phyloP scores from a whole-genome alignment of 345 rosid species.

The Lepidium africanum region DNA sequence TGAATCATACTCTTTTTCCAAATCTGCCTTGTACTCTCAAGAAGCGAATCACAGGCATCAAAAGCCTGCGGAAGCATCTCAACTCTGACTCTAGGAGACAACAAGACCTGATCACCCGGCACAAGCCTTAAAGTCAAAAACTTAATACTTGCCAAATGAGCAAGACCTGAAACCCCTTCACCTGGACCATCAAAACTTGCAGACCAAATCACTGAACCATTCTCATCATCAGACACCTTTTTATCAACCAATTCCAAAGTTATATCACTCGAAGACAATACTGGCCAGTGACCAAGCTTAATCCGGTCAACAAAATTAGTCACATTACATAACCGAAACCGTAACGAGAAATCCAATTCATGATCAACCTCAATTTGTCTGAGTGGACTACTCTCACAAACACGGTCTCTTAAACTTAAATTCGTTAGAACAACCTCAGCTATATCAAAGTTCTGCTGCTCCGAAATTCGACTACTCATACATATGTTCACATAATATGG shows the following conservation, averaged over 20 bases:
- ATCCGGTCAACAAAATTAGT: slow-evolving; percentile 50
- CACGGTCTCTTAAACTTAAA: slow-evolving; percentile 38
- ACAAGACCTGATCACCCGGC: slow-evolving; percentile 32
- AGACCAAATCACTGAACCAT: slow-evolving; percentile 41
- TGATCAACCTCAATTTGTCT: slow-evolving; percentile 33
- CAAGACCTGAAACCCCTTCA: slow-evolving; percentile 75
- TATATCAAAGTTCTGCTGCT: slow-evolving; percentile 62
- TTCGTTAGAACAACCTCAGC: slow-evolving; percentile 67
- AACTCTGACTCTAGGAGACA: slow-evolving; percentile 65
- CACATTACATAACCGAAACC: slow-evolving; percentile 55
- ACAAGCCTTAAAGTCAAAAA: slow-evolving; percentile 63
- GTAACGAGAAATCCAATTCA: slow-evolving; percentile 41
- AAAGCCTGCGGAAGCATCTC: slow-evolving; percentile 65
- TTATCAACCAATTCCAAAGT: slow-evolving; percentile 53
- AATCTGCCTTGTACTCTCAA: slow-evolving; percentile 54
- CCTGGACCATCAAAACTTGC: slow-evolving; percentile 81
- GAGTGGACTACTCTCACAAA: slow-evolving; percentile 21
- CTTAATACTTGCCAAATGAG: slow-evolving; percentile 62
- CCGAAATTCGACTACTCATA: slow-evolving; percentile 33
- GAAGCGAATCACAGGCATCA: slow-evolving; percentile 66
- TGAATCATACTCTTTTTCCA: slow-evolving; percentile 93
- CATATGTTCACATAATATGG: slow-evolving; percentile 56
- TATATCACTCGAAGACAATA: slow-evolving; percentile 49
- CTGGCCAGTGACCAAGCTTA: slow-evolving; percentile 86
- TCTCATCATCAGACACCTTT: slow-evolving; percentile 29